phyloP scores from a whole-genome alignment of 345 rosid species.

The Citrus maxima region DNA sequence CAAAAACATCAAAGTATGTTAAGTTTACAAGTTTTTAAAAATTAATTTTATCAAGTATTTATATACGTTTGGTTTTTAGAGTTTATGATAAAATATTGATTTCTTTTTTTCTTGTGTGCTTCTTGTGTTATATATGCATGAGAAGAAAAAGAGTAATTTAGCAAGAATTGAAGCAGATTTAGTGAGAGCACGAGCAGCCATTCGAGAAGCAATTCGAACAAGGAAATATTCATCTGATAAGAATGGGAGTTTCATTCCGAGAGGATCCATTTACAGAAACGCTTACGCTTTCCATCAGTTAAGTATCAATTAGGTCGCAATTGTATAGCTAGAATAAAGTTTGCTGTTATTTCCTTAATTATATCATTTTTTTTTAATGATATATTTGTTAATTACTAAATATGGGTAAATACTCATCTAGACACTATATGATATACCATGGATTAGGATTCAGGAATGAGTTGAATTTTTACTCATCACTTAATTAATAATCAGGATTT shows the following conservation, averaged over 20 bases:
- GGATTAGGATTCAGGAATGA: too few relatives aligned
- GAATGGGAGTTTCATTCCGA: background rate
- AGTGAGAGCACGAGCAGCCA: constrained; percentile 6
- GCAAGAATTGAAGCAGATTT: constrained; percentile 2
- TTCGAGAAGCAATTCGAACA: constrained; percentile 4
- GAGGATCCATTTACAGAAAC: constrained; percentile 12
- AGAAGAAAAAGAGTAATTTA: background rate
- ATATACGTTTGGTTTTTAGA: background rate
- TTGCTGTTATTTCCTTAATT: background rate
- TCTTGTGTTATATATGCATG: too few relatives aligned
- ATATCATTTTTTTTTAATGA: too few relatives aligned
- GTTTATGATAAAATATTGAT: too few relatives aligned
- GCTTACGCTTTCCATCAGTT: constrained; percentile 18
- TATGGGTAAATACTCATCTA: too few relatives aligned
- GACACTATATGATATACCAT: too few relatives aligned
- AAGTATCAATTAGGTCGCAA: constrained; percentile 8
- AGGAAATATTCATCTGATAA: constrained; percentile 10
- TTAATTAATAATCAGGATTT: too few relatives aligned
- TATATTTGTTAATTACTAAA: too few relatives aligned
- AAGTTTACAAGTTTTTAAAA: background rate
- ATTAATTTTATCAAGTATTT: too few relatives aligned
- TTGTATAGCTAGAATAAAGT: background rate
- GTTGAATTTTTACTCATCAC: too few relatives aligned
- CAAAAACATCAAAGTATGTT: background rate
- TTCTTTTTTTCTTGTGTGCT: too few relatives aligned